These are phyloP conservation scores for Hypoxylon sp. DNA, from an alignment of 2,329 filamentous ascomycete genomes.

Conservation along the genomic window DNA sequence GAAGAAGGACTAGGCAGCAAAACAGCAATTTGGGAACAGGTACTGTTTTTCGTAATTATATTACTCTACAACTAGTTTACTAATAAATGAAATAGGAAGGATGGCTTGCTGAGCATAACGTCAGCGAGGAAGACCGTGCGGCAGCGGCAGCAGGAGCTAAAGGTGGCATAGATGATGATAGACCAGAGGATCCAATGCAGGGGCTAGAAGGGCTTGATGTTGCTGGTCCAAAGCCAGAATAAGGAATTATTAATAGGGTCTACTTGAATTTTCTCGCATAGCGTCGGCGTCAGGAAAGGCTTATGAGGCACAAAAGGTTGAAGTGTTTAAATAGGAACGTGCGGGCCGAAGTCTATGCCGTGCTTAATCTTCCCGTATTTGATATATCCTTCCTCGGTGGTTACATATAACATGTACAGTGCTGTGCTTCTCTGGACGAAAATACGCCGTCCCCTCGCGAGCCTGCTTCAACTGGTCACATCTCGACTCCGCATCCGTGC, in stretches of 20 bases:
- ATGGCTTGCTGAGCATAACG: constrained; percentile 90
- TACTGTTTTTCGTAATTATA: constrained; percentile 60
- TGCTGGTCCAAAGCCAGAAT: constrained; percentile 88
- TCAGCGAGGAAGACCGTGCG: constrained; percentile 82
- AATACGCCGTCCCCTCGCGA: constrained; percentile 34
- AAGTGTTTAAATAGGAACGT: constrained; percentile 40
- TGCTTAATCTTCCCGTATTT: constrained; percentile 49
- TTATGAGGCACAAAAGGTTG: constrained; percentile 42
- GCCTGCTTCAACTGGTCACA: constrained; percentile 32
- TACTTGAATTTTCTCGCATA: constrained; percentile 52
- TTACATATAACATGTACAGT: constrained; percentile 53
- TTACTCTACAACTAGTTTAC: constrained; percentile 40
- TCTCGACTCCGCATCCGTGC: constrained; percentile 39
- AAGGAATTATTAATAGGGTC: constrained; percentile 53
- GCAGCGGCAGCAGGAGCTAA: constrained; percentile 68
- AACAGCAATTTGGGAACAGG: constrained; percentile 97
- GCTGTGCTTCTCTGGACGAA: constrained; percentile 44
- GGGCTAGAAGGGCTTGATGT: constrained; percentile 93
- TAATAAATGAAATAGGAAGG: constrained; percentile 76
- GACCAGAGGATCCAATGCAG: constrained; percentile 90
- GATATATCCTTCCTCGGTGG: constrained; percentile 44
- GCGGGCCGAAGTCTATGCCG: constrained; percentile 49
- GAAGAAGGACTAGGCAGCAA: constrained; percentile 92
- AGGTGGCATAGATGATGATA: constrained; percentile 66
- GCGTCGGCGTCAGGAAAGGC: constrained; percentile 53